phyloP scores from a whole-genome alignment of 805 yeast species.

The Metschnikowia santaceciliae region DNA sequence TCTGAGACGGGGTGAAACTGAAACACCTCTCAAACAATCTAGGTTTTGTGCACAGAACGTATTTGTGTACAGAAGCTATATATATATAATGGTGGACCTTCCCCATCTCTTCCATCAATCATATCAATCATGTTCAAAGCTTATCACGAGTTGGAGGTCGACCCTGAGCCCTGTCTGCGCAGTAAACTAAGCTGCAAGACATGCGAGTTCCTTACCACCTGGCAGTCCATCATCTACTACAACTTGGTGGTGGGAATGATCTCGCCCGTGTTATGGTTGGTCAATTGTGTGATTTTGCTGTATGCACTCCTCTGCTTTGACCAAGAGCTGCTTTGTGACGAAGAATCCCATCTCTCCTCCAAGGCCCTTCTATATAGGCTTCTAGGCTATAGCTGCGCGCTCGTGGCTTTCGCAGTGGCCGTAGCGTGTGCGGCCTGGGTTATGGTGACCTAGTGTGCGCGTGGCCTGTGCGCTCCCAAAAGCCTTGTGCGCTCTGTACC shows the following conservation, averaged over 20 bases:
- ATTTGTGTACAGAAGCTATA: no score
- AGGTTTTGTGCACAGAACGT: no score
- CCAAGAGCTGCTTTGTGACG: constrained; percentile 7
- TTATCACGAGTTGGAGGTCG: neutral
- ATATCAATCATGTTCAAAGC: neutral
- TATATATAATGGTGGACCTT: no score
- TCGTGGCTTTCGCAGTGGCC: constrained; percentile 2
- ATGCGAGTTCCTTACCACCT: constrained; percentile 8
- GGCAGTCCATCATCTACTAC: constrained; percentile 12
- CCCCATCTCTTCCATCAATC: no score
- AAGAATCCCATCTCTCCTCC: neutral
- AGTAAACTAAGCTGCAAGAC: constrained; percentile 5
- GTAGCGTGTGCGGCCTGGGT: constrained; percentile 3
- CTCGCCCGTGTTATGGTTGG: constrained; percentile 12
- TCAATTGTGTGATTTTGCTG: constrained; percentile 4
- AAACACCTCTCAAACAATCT: no score
- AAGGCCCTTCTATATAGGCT: neutral
- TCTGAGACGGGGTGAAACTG: no score
- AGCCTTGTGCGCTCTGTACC: no score
- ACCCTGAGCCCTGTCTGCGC: neutral
- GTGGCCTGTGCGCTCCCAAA: no score
- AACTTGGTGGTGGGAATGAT: constrained; percentile 11
- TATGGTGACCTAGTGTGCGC: neutral
- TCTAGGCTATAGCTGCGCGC: constrained; percentile 3
- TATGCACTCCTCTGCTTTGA: constrained; percentile 5